Conservation (phyloP, 495 filamentous ascomycete genomes). For the Glutinoglossum americanum region DNA sequence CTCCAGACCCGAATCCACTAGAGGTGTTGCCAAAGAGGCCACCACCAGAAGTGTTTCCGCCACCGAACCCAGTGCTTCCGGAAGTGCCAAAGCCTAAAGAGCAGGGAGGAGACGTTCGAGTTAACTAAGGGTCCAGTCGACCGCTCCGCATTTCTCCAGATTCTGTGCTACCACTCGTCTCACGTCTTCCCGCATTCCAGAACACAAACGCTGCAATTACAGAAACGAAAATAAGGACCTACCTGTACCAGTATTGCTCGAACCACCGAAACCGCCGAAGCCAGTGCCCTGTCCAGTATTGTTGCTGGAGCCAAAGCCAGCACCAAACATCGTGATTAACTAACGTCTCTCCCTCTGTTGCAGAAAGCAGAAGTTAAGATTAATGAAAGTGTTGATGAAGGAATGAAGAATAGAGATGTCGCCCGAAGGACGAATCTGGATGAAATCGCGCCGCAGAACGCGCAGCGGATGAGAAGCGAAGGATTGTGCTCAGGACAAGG, state of each 20-base stretch:
- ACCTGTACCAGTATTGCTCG: neutral
- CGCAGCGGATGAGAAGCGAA: slow-evolving; percentile 1
- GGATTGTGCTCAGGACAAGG: neutral
- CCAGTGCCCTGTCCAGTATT: neutral
- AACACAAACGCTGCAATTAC: neutral
- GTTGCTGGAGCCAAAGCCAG: neutral
- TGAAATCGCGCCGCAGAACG: neutral
- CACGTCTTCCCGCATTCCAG: neutral
- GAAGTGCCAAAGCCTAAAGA: slow-evolving; percentile 36
- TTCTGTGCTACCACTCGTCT: neutral
- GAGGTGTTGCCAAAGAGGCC: slow-evolving; percentile 26
- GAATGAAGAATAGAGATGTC: neutral
- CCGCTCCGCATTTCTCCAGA: neutral
- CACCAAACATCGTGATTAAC: neutral
- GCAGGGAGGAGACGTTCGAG: neutral
- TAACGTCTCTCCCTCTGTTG: neutral
- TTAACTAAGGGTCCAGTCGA: slow-evolving; percentile 1
- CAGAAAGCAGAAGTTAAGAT: neutral
- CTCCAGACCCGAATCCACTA: slow-evolving; percentile 33
- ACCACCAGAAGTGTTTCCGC: slow-evolving; percentile 15
- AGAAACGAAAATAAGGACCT: neutral
- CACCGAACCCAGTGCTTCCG: slow-evolving; percentile 18
- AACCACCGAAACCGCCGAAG: neutral
- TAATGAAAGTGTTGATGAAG: neutral
- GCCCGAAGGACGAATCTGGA: neutral